Evolutionary conservation across 2,329 filamentous ascomycete genomes (phyloP), one percentile per base, ranked within the genome.

Genomic region (Sporothrix schenckii): DNA sequence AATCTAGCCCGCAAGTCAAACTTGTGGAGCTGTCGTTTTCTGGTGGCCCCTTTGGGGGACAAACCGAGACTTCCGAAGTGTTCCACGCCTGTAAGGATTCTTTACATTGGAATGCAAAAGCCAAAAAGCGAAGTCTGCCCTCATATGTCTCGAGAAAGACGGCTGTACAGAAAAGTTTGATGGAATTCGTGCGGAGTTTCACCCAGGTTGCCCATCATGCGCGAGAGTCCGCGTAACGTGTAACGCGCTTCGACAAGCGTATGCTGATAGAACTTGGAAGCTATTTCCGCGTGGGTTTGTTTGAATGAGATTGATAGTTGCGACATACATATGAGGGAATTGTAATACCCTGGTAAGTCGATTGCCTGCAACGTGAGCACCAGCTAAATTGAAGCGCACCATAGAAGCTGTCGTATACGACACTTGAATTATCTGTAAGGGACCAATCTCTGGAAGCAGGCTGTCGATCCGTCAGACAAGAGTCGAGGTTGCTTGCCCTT

Each of bases 171-270:
- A 56, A 68, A 2, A 34, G n/a, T 39, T 56, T 52, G 52, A 68
- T 56, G 30, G 66, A 58, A 10, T 9, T 30, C 21, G 9, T 30
- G 14, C 21, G 24, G 9, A 4, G 24, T 50, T 50, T 50, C 63
- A 13, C 44, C n/a, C 34, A 10, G 19, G 19, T 30, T 16, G 34
- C 2, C 54, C 21, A 19, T 4, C 30, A 39, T 16, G 21, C 4
- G 30, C 9, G 30, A 58, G 9, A 49, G 21, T 10, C 39, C 19
- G 34, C 56, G 52, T n/a, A 68, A 52, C 6, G 9, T 52, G 52
- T 68, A 68, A 52, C 47, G 66, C 9, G 53, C 66, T 34, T 52
- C 39, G n/a, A 68, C 58, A 10, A 68, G 21, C 11, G 39, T 52
- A 19, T 58, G n/a, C 21, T 68, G 66, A 27, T 39, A 68, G 2